Conservation (phyloP, 164 flowering plant species). For the Cinnamomum micranthum region DNA sequence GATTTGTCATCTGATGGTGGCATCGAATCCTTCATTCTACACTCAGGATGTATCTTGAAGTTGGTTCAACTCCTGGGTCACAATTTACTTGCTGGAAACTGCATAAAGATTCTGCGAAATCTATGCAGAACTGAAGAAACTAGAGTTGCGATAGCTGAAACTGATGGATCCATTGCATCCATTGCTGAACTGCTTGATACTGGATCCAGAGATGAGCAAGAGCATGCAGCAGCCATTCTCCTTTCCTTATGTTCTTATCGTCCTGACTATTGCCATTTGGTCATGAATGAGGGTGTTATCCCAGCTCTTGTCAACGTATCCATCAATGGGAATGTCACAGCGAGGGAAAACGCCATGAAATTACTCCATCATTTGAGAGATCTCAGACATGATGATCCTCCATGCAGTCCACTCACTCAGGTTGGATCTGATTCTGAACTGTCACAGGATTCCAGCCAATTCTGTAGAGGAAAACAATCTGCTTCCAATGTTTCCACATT, state of each 20-base stretch:
- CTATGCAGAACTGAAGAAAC: constrained; percentile 47
- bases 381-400: constrained; percentile 15
- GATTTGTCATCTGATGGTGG: constrained; percentile 44
- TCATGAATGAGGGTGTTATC: constrained; percentile 64
- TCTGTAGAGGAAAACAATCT: constrained; percentile 17
- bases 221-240: constrained; percentile 54
- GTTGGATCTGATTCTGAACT: constrained; percentile 11
- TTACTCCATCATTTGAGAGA: constrained; percentile 55
- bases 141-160: constrained; percentile 42
- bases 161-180: constrained; percentile 60
- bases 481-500: constrained; percentile 22
- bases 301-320: constrained; percentile 46
- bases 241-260: constrained; percentile 61
- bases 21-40: constrained; percentile 27
- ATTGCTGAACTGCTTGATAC: constrained; percentile 54
- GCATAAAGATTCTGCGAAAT: constrained; percentile 42
- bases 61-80: constrained; percentile 47
- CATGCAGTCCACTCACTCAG: constrained; percentile 14
- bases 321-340: constrained; percentile 55
- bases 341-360: constrained; percentile 49
- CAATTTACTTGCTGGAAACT: constrained; percentile 32
- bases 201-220: constrained; percentile 55
- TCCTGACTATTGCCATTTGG: constrained; percentile 49
- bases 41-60: constrained; percentile 42
- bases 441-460: constrained; percentile 4